Evolutionary conservation across 257 asterid species (phyloP).

Genomic region (Fraxinus quadrangulata): DNA sequence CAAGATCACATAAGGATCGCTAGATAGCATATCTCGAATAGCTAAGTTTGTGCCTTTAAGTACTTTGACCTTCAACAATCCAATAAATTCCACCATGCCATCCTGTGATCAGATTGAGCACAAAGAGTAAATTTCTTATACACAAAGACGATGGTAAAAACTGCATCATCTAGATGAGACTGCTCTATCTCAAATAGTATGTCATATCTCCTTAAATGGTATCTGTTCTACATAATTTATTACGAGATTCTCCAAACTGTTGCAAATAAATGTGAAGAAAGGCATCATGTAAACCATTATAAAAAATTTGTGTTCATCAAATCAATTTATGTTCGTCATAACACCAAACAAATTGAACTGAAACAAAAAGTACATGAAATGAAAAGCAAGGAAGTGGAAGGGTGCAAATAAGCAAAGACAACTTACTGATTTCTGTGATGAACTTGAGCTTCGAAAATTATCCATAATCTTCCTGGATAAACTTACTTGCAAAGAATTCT

Average conservation of each 20-base stretch:
- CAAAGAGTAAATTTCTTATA: slow-evolving; percentile 15
- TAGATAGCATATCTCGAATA: slow-evolving; percentile 84
- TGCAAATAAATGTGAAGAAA: not conserved
- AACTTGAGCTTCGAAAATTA: slow-evolving; percentile 68
- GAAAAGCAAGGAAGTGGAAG: not conserved
- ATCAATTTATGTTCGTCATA: too few relatives aligned
- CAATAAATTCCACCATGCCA: slow-evolving; percentile 95
- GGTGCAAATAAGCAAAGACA: slow-evolving; percentile 10
- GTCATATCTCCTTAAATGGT: too few relatives aligned
- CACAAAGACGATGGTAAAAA: slow-evolving; percentile 14
- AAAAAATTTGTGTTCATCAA: not conserved
- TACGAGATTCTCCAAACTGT: too few relatives aligned
- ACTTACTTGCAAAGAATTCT: slow-evolving; percentile 64
- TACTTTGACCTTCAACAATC: slow-evolving; percentile 79
- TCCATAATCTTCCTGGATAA: slow-evolving; percentile 67
- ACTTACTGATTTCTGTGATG: slow-evolving; percentile 66
- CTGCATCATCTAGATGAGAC: not conserved
- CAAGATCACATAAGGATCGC: slow-evolving; percentile 93
- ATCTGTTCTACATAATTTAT: too few relatives aligned
- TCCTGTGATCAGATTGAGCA: slow-evolving; percentile 50
- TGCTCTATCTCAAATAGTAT: not conserved
- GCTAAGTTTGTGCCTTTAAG: slow-evolving; percentile 83
- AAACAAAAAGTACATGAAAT: not conserved
- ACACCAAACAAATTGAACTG: not conserved
- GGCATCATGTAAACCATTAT: not conserved